A percentile compares a stretch with the other conserved stretches of the same genome.
Conservation (phyloP, 352 stramenopile species). For the Blastocystis sp. region DNA sequence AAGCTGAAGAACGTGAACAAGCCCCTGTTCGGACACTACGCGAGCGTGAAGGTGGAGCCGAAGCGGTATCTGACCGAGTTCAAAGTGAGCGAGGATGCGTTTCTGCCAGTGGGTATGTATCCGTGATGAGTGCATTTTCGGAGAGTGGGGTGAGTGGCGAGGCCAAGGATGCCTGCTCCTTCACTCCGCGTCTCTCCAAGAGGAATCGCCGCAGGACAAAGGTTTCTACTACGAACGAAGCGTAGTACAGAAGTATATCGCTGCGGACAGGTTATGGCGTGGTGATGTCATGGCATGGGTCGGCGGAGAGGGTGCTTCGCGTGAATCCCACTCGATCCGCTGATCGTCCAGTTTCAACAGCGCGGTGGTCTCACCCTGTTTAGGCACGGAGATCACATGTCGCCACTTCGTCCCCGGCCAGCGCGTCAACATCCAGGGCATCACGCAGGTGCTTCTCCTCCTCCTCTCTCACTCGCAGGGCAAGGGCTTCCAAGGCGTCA, state of each 20-base stretch:
- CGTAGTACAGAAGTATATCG: slow-evolving; percentile 53
- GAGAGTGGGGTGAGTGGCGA: no score
- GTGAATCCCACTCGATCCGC: not conserved
- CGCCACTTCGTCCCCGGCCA: slow-evolving; percentile 95
- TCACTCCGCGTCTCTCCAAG: no score
- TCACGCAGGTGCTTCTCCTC: slow-evolving; percentile 73
- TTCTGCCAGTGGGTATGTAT: slow-evolving; percentile 70
- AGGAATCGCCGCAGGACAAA: not conserved
- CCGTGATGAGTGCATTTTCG: not conserved
- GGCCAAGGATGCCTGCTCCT: no score
- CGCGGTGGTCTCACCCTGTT: slow-evolving; percentile 75
- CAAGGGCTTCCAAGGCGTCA: slow-evolving; percentile 91
- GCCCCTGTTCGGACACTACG: slow-evolving; percentile 82
- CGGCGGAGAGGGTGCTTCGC: slow-evolving; percentile 1
- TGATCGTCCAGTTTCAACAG: slow-evolving; percentile 74
- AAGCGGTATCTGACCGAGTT: slow-evolving; percentile 92
- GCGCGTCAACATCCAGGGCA: slow-evolving; percentile 92
- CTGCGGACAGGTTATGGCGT: slow-evolving; percentile 16
- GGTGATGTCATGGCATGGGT: slow-evolving; percentile 4
- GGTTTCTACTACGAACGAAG: slow-evolving; percentile 14
- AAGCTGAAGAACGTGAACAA: slow-evolving; percentile 93
- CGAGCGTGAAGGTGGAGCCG: slow-evolving; percentile 84
- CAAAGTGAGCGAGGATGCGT: slow-evolving; percentile 82
- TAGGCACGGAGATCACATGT: slow-evolving; percentile 87
- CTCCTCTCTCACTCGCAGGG: slow-evolving; percentile 71